A percentile compares a stretch with the other conserved stretches of the same genome.
Conservation (phyloP, 345 rosid genomes). For the Isatis tinctoria region DNA sequence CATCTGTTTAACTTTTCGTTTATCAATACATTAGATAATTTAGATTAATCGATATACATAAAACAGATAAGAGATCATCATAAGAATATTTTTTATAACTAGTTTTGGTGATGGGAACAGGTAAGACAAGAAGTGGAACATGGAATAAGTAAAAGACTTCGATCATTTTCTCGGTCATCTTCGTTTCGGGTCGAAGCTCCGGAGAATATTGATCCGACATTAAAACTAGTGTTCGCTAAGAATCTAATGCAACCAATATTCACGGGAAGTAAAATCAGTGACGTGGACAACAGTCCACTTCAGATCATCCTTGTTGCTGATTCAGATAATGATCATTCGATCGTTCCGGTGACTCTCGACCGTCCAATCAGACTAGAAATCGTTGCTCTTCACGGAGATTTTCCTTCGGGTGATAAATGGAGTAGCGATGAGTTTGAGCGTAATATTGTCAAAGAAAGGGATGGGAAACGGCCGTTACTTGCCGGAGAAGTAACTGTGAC, state of each 20-base stretch:
- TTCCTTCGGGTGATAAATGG: constrained; percentile 52
- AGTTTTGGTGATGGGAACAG: constrained; percentile 33
- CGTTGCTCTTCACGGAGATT: constrained; percentile 81
- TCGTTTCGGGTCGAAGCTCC: constrained; percentile 27
- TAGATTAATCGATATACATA: not conserved
- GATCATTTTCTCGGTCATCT: constrained; percentile 33
- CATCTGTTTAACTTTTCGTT: not conserved
- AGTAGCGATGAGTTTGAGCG: constrained; percentile 55
- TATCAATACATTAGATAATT: not conserved
- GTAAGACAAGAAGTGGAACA: constrained; percentile 76
- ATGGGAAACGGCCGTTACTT: constrained; percentile 83
- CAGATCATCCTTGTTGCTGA: constrained; percentile 48
- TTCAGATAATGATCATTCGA: constrained; percentile 17
- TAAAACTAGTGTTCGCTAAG: constrained; percentile 24
- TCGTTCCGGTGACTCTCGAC: constrained; percentile 31
- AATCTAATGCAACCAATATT: constrained; percentile 35
- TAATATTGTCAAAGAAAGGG: constrained; percentile 63
- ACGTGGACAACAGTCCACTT: constrained; percentile 40
- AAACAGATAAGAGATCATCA: not conserved
- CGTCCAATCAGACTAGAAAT: constrained; percentile 59
- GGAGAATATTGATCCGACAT: constrained; percentile 1
- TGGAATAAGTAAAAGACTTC: constrained; percentile 35
- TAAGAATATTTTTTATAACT: not conserved
- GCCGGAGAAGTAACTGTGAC: constrained; percentile 65
- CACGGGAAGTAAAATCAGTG: constrained; percentile 66